Evolutionary conservation across 208 protist species (phyloP).

Genomic region (Herpetomonas samuelpessoai): DNA sequence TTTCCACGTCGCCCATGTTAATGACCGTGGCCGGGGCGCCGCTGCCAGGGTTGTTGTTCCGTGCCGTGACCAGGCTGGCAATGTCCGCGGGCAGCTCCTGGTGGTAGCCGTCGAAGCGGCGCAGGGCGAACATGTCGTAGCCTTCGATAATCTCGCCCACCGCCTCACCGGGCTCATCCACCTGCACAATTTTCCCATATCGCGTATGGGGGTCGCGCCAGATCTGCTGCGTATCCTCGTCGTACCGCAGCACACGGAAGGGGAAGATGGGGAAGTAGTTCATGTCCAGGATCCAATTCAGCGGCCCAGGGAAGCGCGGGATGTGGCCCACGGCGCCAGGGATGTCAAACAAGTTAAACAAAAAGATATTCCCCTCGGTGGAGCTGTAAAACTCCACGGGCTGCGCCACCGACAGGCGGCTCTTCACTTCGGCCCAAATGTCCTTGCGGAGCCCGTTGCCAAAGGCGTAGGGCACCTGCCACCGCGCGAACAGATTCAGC

Average conservation of each 20-base stretch:
- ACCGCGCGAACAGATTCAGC: conserved; percentile 4
- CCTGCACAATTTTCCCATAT: conserved; percentile 26
- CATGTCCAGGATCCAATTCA: conserved; percentile 23
- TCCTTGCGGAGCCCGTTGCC: conserved; percentile 90
- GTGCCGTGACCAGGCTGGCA: not conserved
- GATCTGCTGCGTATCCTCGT: conserved; percentile 40
- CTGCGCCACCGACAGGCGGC: conserved; percentile 39
- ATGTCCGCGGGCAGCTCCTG: conserved; percentile 8
- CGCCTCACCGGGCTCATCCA: conserved; percentile 46
- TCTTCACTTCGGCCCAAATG: conserved; percentile 72
- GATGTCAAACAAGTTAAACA: conserved; percentile 57
- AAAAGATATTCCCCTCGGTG: conserved; percentile 79
- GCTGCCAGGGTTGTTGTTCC: not conserved
- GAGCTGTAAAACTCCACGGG: conserved; percentile 88
- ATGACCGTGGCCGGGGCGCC: not conserved
- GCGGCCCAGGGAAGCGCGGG: conserved; percentile 34
- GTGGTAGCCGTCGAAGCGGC: conserved; percentile 76
- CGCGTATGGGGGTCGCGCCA: conserved; percentile 38
- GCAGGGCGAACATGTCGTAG: conserved; percentile 57
- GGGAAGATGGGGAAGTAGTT: conserved; percentile 45
- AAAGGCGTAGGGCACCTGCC: conserved; percentile 74
- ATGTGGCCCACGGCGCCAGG: conserved; percentile 56
- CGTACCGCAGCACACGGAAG: conserved; percentile 42
- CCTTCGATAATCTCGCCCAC: conserved; percentile 51
- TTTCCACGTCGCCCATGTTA: conserved; percentile 14